Base-by-base conservation (phyloP, 148 eudicot species). In the Vaccinium vitisidaea region DNA sequence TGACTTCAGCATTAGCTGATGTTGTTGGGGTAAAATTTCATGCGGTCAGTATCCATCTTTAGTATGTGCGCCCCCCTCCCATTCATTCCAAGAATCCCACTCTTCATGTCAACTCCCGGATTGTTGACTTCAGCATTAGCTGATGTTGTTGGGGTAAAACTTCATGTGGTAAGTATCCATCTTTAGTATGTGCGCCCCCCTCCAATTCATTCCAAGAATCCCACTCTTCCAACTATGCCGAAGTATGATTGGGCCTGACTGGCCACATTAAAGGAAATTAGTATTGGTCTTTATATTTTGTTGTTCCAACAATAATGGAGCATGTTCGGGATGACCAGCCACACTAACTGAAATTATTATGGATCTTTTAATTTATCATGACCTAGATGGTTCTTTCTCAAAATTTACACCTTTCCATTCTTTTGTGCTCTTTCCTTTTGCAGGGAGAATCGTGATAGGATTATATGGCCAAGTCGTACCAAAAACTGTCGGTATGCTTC, bases 361-460 rank as follows among this genome's bases (percentile, higher is more conserved):
- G 43, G 52, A 21, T 70, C 27, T 32, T 27, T 61, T 81, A 78
- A 74, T 25, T 58, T 80, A 4, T 36, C 48, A 8, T 30, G 11
- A 8, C 2, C 27, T 30, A 27, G 5, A 43, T 43, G 46, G 3
- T 18, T 48, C 23, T 27, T 48, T 19, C 15, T 23, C 12, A 53
- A 59, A 16, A 25, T 80, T 52, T 19, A 25, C 19, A 25, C 21
- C 83, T 80, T 59, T 80, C 83, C 73, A 43, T 36, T 80, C 16
- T 80, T 56, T 67, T 79, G 2, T 56, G 58, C 12, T 5, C 19
- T 25, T 58, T 80, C 23, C 36, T 65, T 80, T 80, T 83, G 85
- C 99, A 97, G 99, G 98, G 85, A 91, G 99, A 88, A 95, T 97
- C 43, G 93, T 95, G 55, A 93, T 97, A 86, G 99, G 99, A 85